Percentiles rank a stretch among this genome's conserved stretches.
phyloP scores from a whole-genome alignment of 371 early-diverging fungal genomes.

The Coemansia sp. region DNA sequence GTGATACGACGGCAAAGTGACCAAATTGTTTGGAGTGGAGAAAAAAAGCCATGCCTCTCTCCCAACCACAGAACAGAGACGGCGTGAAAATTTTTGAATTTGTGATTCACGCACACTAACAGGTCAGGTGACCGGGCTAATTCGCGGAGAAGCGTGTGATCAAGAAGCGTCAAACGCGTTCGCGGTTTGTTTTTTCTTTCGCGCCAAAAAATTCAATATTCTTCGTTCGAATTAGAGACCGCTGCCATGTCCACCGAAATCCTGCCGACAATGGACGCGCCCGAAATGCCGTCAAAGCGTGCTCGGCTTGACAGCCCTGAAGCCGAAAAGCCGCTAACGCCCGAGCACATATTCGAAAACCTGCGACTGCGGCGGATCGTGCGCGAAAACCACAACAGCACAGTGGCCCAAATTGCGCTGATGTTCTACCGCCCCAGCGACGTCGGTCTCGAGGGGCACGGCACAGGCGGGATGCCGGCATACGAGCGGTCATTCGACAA shows the following conservation, averaged over 20 bases:
- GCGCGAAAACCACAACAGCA: constrained; percentile 79
- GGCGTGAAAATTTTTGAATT: not conserved
- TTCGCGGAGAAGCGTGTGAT: not conserved
- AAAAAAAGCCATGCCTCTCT: not conserved
- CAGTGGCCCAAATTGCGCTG: constrained; percentile 71
- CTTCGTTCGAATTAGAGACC: not conserved
- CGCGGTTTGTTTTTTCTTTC: not conserved
- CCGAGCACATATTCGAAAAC: constrained; percentile 63
- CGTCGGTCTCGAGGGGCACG: constrained; percentile 34
- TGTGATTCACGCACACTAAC: constrained; percentile 9
- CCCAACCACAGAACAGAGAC: not conserved
- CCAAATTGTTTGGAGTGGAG: not conserved
- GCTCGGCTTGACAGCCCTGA: constrained; percentile 33
- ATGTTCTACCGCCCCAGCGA: constrained; percentile 59
- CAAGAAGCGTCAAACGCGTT: constrained; percentile 2
- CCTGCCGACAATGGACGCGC: constrained; percentile 3
- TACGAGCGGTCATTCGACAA: constrained; percentile 62
- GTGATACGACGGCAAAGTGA: not conserved
- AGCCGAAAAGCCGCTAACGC: constrained; percentile 33
- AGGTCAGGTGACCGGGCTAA: not conserved
- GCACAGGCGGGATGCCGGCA: constrained; percentile 37
- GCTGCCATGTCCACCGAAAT: constrained; percentile 4
- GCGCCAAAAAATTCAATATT: not conserved
- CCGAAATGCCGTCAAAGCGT: constrained; percentile 38
- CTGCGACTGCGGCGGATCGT: constrained; percentile 77